Conservation (phyloP, 441 rosid genomes). For the Pelargonium fulgidum region DNA sequence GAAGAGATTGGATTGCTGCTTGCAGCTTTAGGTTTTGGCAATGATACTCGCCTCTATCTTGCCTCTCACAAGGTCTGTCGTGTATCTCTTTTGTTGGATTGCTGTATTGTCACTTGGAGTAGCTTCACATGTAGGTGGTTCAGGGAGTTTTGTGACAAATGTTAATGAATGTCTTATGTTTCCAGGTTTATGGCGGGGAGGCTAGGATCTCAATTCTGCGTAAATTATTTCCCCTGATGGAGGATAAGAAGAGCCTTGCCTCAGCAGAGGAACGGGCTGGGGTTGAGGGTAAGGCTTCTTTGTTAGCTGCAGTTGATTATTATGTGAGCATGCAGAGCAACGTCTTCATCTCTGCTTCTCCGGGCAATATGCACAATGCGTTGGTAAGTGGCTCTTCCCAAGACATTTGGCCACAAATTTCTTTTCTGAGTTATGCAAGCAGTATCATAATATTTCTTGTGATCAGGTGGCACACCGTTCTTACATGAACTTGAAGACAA, state of each 20-base stretch:
- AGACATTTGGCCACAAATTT: too few species aligned
- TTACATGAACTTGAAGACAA: slow-evolving; percentile 54
- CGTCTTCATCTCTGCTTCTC: slow-evolving; percentile 69
- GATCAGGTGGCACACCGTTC: slow-evolving; percentile 48
- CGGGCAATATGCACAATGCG: slow-evolving; percentile 76
- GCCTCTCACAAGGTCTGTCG: slow-evolving; percentile 55
- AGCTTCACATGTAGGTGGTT: not conserved
- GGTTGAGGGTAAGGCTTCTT: slow-evolving; percentile 53
- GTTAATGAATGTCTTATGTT: not conserved
- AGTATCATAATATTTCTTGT: not conserved
- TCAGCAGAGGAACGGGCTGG: slow-evolving; percentile 38
- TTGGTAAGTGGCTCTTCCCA: slow-evolving; percentile 24
- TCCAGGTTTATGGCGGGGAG: slow-evolving; percentile 67
- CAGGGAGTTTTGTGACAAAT: not conserved
- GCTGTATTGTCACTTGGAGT: not conserved
- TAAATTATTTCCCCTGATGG: slow-evolving; percentile 52
- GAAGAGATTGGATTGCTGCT: slow-evolving; percentile 67
- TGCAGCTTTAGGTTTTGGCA: slow-evolving; percentile 59
- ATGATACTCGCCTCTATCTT: slow-evolving; percentile 55
- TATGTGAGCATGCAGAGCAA: slow-evolving; percentile 61
- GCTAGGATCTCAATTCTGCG: slow-evolving; percentile 53
- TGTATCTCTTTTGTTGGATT: slow-evolving; percentile 5
- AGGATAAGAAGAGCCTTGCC: slow-evolving; percentile 60
- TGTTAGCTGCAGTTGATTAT: slow-evolving; percentile 60
- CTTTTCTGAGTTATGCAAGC: too few species aligned